phyloP scores from a whole-genome alignment of 2,329 filamentous ascomycete species.

The Didymellaceae sp. region DNA sequence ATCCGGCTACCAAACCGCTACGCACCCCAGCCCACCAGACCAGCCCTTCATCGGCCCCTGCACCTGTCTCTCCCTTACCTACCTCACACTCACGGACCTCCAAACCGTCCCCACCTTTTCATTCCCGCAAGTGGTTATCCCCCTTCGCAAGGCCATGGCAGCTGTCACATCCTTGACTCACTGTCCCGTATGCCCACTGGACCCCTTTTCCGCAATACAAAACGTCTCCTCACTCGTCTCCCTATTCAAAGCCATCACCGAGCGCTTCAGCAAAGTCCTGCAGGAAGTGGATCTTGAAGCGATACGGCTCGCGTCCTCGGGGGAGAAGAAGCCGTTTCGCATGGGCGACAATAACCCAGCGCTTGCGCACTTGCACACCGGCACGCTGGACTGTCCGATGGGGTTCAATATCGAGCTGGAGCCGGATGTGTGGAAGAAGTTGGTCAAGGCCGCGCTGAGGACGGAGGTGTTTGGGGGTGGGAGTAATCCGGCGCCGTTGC shows the following conservation, averaged over 20 bases:
- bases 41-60: slow-evolving; percentile 38
- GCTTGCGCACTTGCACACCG: slow-evolving; percentile 53
- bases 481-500: slow-evolving; percentile 38
- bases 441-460: slow-evolving; percentile 55
- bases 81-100: slow-evolving; percentile 53
- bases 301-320: slow-evolving; percentile 33
- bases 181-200: slow-evolving; percentile 52
- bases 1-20: background rate
- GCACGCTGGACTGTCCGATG: slow-evolving; percentile 51
- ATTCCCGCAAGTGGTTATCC: slow-evolving; percentile 53
- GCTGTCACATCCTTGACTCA: slow-evolving; percentile 48
- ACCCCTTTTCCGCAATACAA: slow-evolving; percentile 53
- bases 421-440: slow-evolving; percentile 51
- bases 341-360: slow-evolving; percentile 52
- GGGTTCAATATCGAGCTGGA: slow-evolving; percentile 54
- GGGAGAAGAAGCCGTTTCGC: slow-evolving; percentile 51
- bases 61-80: slow-evolving; percentile 55
- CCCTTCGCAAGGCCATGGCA: slow-evolving; percentile 52
- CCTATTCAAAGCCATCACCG: slow-evolving; percentile 51
- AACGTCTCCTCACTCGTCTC: slow-evolving; percentile 53
- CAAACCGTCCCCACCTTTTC: slow-evolving; percentile 46
- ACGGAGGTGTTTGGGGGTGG: slow-evolving; percentile 52
- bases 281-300: slow-evolving; percentile 51
- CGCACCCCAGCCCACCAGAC: background rate
- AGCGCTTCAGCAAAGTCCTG: slow-evolving; percentile 52